Conservation (phyloP, 345 rosid species). For the Hibiscus mutabilis region DNA sequence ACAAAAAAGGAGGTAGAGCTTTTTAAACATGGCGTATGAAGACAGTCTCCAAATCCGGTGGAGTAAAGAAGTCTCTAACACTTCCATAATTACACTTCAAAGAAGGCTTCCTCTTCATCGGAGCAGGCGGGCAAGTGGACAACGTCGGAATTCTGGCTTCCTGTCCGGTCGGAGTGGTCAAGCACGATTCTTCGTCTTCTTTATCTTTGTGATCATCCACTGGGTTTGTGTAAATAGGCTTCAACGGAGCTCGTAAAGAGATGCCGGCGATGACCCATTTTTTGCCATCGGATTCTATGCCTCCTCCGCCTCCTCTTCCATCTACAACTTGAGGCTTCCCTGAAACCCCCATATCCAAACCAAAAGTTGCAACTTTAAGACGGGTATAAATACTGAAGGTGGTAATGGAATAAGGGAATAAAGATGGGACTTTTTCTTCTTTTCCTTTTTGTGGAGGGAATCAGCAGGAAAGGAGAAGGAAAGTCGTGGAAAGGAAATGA, state of each 20-base stretch:
- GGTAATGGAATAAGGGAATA: constrained; percentile 27
- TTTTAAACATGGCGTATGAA: constrained; percentile 43
- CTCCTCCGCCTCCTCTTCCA: constrained; percentile 28
- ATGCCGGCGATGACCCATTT: constrained; percentile 55
- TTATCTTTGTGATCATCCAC: constrained; percentile 14
- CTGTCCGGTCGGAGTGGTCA: constrained; percentile 52
- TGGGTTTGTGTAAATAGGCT: constrained; percentile 40
- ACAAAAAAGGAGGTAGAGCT: too few species aligned
- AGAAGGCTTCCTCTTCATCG: constrained; percentile 50
- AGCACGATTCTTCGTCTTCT: constrained; percentile 23
- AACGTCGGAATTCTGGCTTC: constrained; percentile 45
- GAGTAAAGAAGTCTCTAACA: constrained; percentile 40
- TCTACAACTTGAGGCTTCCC: constrained; percentile 40
- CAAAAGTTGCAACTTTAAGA: not conserved
- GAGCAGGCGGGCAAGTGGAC: constrained; percentile 61
- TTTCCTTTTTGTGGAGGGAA: constrained; percentile 19
- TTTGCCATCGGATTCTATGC: constrained; percentile 37
- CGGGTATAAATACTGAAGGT: not conserved
- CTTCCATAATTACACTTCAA: constrained; percentile 29
- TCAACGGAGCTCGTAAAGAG: constrained; percentile 52
- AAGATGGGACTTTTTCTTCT: constrained; percentile 16
- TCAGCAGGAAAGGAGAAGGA: constrained; percentile 31
- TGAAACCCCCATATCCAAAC: constrained; percentile 42
- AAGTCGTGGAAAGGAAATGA: constrained; percentile 7
- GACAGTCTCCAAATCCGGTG: constrained; percentile 56